Evolutionary conservation across 225 moss, liverwort and hornwort genomes (phyloP), one percentile per base, ranked within the genome.

Genomic region (Climacium dendroides): DNA sequence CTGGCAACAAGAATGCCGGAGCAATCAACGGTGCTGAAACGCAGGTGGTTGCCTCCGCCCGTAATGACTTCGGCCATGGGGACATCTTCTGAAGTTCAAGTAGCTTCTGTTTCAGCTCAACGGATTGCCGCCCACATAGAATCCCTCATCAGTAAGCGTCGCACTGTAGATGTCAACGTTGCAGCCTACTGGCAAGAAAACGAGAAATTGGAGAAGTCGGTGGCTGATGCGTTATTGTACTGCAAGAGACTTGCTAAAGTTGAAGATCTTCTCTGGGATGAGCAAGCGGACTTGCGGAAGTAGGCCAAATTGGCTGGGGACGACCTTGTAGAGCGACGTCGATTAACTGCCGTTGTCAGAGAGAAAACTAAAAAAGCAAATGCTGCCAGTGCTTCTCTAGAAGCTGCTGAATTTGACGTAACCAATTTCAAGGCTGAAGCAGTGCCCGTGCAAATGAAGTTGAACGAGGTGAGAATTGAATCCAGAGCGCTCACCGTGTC

Each of bases 141-240:
- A 65, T 0, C 1, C 5, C 65, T n/a, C 0, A 0, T 19, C 19
- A 0, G 11, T 0, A 35, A 65, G 5, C 19, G 35, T 65, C 11
- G 0, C 10, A 6, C 3, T 35, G 35, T 65, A 3, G 19, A 65
- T 65, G 65, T 7, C 2, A 35, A 19, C 19, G 6, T 65, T 35
- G n/a, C 5, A 19, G 1, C 11, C 10, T 65, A 7, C 5, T 19
- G 10, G 10, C 10, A 35, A 0, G 5, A 2, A 1, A 19, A 65
- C 5, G 5, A 19, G 2, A 34, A 19, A 0, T 35, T 65, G 35
- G 10, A 7, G 10, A 10, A 10, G 19, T 0, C 1, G 5, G 1
- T 65, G 19, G 35, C 18, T 5, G 19, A 3, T 65, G 35, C 5
- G 4, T 3, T 65, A 19, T 35, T 19, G 65, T 1, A 35, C 5